phyloP scores from a whole-genome alignment of 441 rosid genomes.

The Syzygium malaccense region DNA sequence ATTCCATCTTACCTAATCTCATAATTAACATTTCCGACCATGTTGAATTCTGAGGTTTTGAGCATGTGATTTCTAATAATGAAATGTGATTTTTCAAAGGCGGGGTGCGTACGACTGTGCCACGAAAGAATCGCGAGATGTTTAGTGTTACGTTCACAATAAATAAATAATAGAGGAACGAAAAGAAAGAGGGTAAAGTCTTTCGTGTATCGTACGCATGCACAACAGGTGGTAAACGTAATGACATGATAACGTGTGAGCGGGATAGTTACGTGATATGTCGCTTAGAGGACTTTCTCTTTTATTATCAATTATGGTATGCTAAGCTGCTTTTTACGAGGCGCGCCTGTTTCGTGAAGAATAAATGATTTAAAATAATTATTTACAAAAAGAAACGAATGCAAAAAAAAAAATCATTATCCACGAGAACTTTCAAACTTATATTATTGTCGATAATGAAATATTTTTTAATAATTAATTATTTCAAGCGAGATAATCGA shows the following conservation, averaged over 20 bases:
- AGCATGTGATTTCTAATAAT: neutral
- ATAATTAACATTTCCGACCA: neutral
- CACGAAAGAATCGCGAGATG: neutral
- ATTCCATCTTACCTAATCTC: neutral
- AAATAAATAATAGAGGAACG: neutral
- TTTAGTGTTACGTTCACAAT: rapidly evolving
- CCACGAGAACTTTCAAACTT: neutral
- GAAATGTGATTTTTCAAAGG: neutral
- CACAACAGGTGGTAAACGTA: neutral
- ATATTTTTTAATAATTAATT: rapidly evolving
- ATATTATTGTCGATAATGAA: rapidly evolving
- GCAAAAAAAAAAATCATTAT: rapidly evolving
- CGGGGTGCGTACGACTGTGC: rapidly evolving
- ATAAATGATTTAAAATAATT: neutral
- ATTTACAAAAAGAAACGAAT: neutral
- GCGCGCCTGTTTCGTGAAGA: rapidly evolving
- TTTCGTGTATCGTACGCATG: rapidly evolving
- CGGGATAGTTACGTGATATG: neutral
- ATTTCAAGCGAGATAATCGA: rapidly evolving
- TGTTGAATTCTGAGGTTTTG: neutral
- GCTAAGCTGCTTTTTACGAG: neutral
- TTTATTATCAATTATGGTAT: neutral
- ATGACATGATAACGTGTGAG: neutral
- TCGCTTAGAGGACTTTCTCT: neutral
- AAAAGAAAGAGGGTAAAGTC: neutral